Evolutionary conservation across 169 alveolate species (phyloP), one percentile per base, ranked within the genome.

Genomic region (Miamiensis avidus): DNA sequence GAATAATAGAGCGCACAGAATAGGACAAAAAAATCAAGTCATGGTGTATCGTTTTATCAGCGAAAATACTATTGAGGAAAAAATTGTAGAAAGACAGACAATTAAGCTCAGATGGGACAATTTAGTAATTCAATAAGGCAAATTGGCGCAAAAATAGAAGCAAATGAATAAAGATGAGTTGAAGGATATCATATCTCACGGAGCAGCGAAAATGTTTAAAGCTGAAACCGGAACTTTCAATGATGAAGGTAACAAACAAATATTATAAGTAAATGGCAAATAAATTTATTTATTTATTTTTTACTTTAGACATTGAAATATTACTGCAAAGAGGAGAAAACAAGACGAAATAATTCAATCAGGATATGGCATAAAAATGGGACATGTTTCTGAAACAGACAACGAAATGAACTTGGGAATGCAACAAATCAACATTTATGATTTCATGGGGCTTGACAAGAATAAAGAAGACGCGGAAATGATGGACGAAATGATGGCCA

Each of bases 1-100:
- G 87, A 86, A n/a, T n/a, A n/a, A 86, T 91, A 95, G 99, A 84
- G 99, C 99, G 30, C 99, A 99, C 90, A 95, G 99, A 78, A 99
- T 99, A 74, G 99, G 99, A 25, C 99, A 99, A 90, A 97, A 97
- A 81, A 98, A 96, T 86, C 95, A 98, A 34, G 99, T 99, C 20
- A 95, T 96, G 85, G 99, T 99, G 0, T 98, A 97, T 90, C 91
- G 99, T 77, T 90, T 99, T 87, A 97, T 98, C 33, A 98, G 98
- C 73, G 98, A 98, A 84, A 96, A 97, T 92, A 97, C 99, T 0
- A 96, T 99, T n/a, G 99, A 99, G 91, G 99, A 99, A 89, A 99
- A 98, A 89, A 97, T 99, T 76, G 96, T 99, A 31, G 99, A 99
- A 90, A 93, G 99, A 78, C 99, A 99, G 69, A 97, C 98, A 28